Evolutionary conservation across 441 rosid species (phyloP).

Genomic region (Arabidopsis lyrata): DNA sequence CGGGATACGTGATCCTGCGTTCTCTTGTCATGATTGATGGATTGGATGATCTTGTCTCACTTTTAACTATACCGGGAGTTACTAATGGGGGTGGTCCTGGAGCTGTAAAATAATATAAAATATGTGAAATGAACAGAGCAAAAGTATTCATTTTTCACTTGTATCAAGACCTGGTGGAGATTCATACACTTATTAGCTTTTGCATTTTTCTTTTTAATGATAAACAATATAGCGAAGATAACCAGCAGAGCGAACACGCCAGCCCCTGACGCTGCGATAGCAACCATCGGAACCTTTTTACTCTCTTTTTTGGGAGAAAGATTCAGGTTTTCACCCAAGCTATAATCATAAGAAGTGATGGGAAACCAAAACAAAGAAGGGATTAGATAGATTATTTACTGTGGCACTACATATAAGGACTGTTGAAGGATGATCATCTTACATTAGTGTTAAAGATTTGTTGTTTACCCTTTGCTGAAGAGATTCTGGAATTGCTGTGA

Average conservation of each 20-base stretch:
- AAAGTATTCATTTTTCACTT: neutral
- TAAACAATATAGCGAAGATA: slow-evolving; percentile 30
- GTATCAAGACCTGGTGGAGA: neutral
- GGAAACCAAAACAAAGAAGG: neutral
- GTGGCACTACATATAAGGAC: neutral
- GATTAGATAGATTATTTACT: neutral
- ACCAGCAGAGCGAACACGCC: slow-evolving; percentile 20
- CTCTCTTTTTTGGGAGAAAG: neutral
- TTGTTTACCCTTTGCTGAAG: slow-evolving; percentile 33
- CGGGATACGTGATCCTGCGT: slow-evolving; percentile 40
- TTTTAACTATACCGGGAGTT: neutral
- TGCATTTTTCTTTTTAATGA: slow-evolving; percentile 15
- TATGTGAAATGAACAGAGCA: neutral
- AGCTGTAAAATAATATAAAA: slow-evolving; percentile 6
- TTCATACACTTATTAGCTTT: neutral
- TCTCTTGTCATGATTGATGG: slow-evolving; percentile 33
- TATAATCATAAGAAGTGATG: slow-evolving; percentile 4
- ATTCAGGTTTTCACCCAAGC: slow-evolving; percentile 14
- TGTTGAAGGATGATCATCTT: slow-evolving; percentile 16
- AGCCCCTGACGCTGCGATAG: slow-evolving; percentile 39
- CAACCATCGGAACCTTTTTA: slow-evolving; percentile 31
- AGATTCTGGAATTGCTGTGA: slow-evolving; percentile 38
- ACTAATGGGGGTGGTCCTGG: slow-evolving; percentile 9
- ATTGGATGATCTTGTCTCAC: slow-evolving; percentile 25
- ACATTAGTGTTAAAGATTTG: slow-evolving; percentile 40